These are phyloP conservation scores for Tubosaeta brunneosetosa DNA, from an alignment of 768 basidiomycete genomes.

Conservation along the genomic window DNA sequence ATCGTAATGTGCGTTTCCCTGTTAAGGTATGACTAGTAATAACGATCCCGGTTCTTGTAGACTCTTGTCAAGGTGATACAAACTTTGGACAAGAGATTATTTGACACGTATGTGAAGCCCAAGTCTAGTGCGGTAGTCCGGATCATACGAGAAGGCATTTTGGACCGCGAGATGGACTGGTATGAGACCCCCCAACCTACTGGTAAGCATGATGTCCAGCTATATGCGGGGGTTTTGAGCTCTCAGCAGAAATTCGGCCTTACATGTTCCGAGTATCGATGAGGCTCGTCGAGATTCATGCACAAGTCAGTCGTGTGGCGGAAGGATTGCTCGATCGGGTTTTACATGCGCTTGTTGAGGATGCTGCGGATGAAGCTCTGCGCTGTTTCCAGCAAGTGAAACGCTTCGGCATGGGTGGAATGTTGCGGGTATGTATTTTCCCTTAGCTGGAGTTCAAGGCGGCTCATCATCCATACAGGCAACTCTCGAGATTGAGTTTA, in stretches of 20 bases:
- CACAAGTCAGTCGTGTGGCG: slow-evolving; percentile 79
- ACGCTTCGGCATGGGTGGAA: slow-evolving; percentile 96
- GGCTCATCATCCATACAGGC: slow-evolving; percentile 52
- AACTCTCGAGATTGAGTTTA: slow-evolving; percentile 97
- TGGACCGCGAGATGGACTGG: slow-evolving; percentile 86
- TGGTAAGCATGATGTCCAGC: slow-evolving; percentile 43
- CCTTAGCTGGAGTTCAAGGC: background rate
- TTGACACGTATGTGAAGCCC: slow-evolving; percentile 81
- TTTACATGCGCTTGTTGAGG: slow-evolving; percentile 74
- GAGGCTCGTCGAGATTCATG: slow-evolving; percentile 86
- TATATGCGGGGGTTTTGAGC: background rate
- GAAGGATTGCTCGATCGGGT: slow-evolving; percentile 79
- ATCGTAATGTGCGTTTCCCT: slow-evolving; percentile 52
- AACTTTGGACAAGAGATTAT: slow-evolving; percentile 84
- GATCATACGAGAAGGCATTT: slow-evolving; percentile 74
- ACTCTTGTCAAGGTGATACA: slow-evolving; percentile 72
- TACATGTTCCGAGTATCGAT: slow-evolving; percentile 91
- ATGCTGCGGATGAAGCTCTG: slow-evolving; percentile 78
- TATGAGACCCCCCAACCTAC: slow-evolving; percentile 89
- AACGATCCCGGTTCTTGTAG: slow-evolving; percentile 30
- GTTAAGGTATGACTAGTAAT: background rate
- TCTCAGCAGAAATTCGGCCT: slow-evolving; percentile 73
- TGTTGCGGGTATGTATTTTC: slow-evolving; percentile 73
- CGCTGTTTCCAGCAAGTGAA: slow-evolving; percentile 84
- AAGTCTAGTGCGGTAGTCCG: slow-evolving; percentile 64